phyloP scores from a whole-genome alignment of 106 monocot genomes.

The Narthecium ossifragum region DNA sequence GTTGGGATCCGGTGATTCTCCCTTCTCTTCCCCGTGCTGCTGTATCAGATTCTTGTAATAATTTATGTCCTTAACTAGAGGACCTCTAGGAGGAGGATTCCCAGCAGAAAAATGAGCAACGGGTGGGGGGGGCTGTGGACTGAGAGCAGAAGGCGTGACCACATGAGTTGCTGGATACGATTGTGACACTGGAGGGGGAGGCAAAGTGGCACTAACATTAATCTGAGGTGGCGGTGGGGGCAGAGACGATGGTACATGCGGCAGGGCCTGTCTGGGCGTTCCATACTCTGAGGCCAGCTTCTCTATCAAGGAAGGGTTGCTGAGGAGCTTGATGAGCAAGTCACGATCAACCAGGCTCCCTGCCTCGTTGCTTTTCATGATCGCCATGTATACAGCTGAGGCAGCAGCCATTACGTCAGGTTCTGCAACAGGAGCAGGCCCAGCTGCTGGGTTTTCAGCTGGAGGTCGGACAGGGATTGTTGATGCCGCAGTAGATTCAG shows the following conservation, averaged over 20 bases:
- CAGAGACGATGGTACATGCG: background rate
- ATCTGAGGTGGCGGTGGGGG: background rate
- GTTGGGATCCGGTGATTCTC: conserved; percentile 15
- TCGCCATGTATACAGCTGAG: conserved; percentile 69
- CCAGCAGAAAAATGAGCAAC: background rate
- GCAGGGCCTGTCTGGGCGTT: conserved; percentile 12
- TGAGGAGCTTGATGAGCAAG: conserved; percentile 74
- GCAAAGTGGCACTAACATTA: background rate
- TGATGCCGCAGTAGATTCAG: background rate
- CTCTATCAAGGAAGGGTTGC: conserved; percentile 56
- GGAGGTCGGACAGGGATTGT: background rate
- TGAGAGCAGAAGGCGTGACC: conserved; percentile 1
- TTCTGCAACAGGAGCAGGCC: conserved; percentile 12
- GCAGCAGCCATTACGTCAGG: conserved; percentile 80
- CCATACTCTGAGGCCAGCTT: conserved; percentile 42
- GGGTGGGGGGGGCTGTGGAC: background rate
- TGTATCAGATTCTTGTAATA: conserved; percentile 71
- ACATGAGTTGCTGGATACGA: background rate
- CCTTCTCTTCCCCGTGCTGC: conserved; percentile 65
- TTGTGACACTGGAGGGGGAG: background rate
- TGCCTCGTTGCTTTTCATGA: conserved; percentile 59
- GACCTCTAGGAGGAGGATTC: background rate
- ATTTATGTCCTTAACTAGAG: conserved; percentile 29
- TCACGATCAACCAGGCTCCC: conserved; percentile 70
- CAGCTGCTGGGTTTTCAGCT: conserved; percentile 2